phyloP scores from a whole-genome alignment of 345 rosid genomes.

The Angophora floribunda region DNA sequence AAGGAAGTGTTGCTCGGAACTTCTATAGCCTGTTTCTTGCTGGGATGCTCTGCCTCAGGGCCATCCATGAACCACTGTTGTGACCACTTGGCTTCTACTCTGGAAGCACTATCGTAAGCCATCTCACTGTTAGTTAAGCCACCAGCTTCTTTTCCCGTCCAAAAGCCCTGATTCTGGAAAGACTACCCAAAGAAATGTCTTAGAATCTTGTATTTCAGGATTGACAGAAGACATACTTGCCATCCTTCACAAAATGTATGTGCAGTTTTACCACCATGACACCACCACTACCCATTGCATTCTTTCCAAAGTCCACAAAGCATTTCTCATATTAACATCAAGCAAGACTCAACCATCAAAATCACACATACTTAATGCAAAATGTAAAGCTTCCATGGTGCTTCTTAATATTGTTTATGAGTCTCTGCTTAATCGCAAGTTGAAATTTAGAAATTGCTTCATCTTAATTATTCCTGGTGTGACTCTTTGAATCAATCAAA shows the following conservation, averaged over 20 bases:
- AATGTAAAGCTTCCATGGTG: background rate
- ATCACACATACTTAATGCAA: background rate
- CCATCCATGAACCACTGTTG: slow-evolving; percentile 76
- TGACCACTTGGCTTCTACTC: slow-evolving; percentile 62
- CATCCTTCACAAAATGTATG: background rate
- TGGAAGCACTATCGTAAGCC: slow-evolving; percentile 40
- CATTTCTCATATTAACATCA: background rate
- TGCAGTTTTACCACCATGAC: background rate
- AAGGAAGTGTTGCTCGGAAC: slow-evolving; percentile 22
- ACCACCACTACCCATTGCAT: background rate
- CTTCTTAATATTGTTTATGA: background rate
- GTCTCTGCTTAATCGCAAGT: background rate
- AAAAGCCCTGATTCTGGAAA: slow-evolving; percentile 64
- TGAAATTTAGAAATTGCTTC: background rate
- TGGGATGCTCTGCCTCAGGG: slow-evolving; percentile 59
- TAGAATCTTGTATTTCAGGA: background rate
- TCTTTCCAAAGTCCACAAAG: background rate
- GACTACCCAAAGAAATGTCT: slow-evolving; percentile 12
- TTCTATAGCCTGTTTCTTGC: slow-evolving; percentile 71
- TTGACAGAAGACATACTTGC: background rate
- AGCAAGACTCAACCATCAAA: background rate
- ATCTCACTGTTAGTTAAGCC: slow-evolving; percentile 42
- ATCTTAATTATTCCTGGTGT: background rate
- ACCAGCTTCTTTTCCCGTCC: slow-evolving; percentile 48
- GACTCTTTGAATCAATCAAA: background rate